Conservation (phyloP, 139 green algal species). For the Coccomyxa sp. region DNA sequence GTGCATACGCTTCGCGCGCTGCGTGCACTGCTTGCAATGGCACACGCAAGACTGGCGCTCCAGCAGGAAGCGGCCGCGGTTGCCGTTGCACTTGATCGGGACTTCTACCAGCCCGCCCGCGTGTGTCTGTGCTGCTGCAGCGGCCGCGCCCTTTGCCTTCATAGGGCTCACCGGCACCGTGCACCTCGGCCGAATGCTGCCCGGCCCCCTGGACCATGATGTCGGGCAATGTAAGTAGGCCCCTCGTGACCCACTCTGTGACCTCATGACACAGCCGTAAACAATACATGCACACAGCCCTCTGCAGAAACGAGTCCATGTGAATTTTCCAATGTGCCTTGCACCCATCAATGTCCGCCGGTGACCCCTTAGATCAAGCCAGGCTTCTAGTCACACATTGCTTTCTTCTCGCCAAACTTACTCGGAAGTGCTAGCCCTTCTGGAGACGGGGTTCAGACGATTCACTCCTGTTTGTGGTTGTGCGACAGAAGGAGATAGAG, state of each 20-base stretch:
- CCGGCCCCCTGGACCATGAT: background rate
- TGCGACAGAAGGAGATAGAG: no score
- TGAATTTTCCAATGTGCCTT: no score
- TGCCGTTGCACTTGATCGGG: conserved; percentile 19
- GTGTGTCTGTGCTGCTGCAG: background rate
- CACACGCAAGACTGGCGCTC: conserved; percentile 11
- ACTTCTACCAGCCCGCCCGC: background rate
- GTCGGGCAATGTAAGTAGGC: background rate
- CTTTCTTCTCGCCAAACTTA: no score
- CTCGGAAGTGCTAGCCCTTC: no score
- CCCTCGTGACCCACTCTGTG: background rate
- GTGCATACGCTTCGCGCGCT: conserved; percentile 4
- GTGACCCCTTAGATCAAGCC: no score
- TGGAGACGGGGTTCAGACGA: no score
- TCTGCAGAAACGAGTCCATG: no score
- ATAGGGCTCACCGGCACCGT: background rate
- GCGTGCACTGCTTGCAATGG: conserved; percentile 17
- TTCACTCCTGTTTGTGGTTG: no score
- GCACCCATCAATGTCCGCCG: no score
- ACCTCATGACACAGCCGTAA: background rate
- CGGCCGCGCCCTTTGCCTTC: background rate
- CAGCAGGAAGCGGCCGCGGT: conserved; percentile 14
- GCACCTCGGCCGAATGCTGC: background rate
- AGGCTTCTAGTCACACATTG: no score
- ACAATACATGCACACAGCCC: background rate